A percentile compares a stretch with the other conserved stretches of the same genome.
phyloP scores from a whole-genome alignment of 441 rosid species.

The Corymbia citriodora region DNA sequence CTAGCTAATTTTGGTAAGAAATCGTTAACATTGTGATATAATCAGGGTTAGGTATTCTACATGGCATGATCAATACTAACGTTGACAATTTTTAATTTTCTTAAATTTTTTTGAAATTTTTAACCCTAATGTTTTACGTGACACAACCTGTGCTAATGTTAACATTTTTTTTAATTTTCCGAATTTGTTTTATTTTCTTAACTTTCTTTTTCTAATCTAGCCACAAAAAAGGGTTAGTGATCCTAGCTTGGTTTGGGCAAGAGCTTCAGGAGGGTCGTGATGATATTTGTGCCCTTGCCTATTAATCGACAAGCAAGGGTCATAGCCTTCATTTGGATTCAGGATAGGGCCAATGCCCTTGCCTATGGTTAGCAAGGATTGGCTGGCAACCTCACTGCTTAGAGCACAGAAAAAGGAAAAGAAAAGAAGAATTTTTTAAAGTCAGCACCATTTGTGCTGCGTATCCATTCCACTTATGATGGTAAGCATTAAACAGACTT shows the following conservation, averaged over 20 bases:
- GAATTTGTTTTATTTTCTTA: too few relatives aligned
- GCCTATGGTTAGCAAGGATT: background rate
- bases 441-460: fast-evolving
- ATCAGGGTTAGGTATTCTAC: fast-evolving
- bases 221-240: background rate
- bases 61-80: fast-evolving
- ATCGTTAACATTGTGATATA: fast-evolving
- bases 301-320: too few relatives aligned
- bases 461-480: too few relatives aligned
- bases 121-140: too few relatives aligned
- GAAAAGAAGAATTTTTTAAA: too few relatives aligned
- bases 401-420: too few relatives aligned
- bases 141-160: fast-evolving
- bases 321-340: background rate
- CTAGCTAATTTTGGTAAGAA: too few relatives aligned
- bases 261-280: background rate
- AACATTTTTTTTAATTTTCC: too few relatives aligned
- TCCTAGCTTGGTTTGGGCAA: fast-evolving
- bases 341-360: fast-evolving
- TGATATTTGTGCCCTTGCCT: background rate
- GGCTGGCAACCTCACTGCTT: too few relatives aligned
- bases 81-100: too few relatives aligned
- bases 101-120: background rate
- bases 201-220: too few relatives aligned
- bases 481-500: fast-evolving